Conservation (phyloP, 2,329 filamentous ascomycete genomes). For the Alternaria arborescens region DNA sequence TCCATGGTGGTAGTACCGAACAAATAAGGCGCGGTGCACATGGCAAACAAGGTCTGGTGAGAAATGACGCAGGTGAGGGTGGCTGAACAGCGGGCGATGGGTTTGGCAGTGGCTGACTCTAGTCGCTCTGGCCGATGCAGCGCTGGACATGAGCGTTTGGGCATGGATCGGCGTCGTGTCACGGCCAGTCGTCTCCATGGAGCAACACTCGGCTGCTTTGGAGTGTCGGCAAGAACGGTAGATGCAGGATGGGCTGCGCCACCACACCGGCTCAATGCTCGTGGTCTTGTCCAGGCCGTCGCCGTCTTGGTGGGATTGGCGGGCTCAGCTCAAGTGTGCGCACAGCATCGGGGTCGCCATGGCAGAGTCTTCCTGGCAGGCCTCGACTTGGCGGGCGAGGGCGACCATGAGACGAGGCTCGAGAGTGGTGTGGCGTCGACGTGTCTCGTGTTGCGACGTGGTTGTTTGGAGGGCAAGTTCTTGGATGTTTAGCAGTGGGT, state of each 20-base stretch:
- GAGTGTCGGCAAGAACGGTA: background rate
- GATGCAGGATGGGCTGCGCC: constrained; percentile 14
- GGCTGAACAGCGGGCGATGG: constrained; percentile 12
- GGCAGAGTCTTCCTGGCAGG: constrained; percentile 6
- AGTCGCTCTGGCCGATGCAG: background rate
- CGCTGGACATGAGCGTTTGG: background rate
- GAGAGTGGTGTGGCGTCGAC: constrained; percentile 10
- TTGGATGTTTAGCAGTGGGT: constrained; percentile 15
- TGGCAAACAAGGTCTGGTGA: constrained; percentile 19
- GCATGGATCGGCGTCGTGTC: constrained; percentile 1
- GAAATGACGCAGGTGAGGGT: constrained; percentile 14
- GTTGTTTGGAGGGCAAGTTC: constrained; percentile 5
- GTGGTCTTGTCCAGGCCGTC: constrained; percentile 10
- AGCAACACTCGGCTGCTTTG: constrained; percentile 5
- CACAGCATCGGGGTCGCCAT: background rate
- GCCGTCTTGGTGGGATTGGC: constrained; percentile 11
- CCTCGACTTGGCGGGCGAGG: background rate
- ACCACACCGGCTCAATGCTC: constrained; percentile 17
- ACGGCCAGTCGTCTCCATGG: background rate
- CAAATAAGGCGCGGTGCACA: constrained; percentile 15
- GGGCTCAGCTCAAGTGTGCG: constrained; percentile 8
- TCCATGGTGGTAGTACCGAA: constrained; percentile 11
- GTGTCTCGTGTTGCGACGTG: constrained; percentile 11
- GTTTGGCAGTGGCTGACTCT: constrained; percentile 12
- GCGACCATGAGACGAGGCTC: background rate